Evolutionary conservation across 371 early-diverging fungal species (phyloP).

Genomic region (Mortierella sp.): DNA sequence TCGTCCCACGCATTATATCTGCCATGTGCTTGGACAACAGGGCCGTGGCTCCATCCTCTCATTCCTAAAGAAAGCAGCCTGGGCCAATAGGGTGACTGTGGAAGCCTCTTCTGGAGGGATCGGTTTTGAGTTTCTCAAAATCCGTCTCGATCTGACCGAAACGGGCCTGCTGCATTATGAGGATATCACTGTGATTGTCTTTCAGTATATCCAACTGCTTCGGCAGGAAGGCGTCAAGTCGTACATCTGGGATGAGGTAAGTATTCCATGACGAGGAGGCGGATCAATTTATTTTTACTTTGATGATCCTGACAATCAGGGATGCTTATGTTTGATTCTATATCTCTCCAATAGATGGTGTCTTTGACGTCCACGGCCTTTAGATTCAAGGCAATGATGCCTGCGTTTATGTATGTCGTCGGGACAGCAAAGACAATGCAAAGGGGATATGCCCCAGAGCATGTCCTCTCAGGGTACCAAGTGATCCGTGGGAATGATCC

Average conservation of each 20-base stretch:
- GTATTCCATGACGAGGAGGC: not conserved
- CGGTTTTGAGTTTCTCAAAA: constrained; percentile 81
- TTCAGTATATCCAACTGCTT: constrained; percentile 89
- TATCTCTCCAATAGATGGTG: constrained; percentile 46
- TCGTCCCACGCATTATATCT: constrained; percentile 74
- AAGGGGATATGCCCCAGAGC: constrained; percentile 68
- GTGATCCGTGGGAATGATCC: constrained; percentile 70
- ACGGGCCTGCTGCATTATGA: constrained; percentile 77
- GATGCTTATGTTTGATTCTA: not conserved
- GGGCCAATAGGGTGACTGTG: constrained; percentile 82
- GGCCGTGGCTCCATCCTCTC: constrained; percentile 90
- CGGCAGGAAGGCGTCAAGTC: constrained; percentile 73
- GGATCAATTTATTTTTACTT: not conserved
- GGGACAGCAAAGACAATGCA: constrained; percentile 65
- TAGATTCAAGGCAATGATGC: constrained; percentile 84
- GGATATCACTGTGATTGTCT: constrained; percentile 82
- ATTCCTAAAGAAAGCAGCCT: constrained; percentile 80
- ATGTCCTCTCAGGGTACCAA: constrained; percentile 74
- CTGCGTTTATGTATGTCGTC: constrained; percentile 64
- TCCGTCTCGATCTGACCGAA: constrained; percentile 82
- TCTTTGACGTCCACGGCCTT: constrained; percentile 76
- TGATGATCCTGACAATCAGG: not conserved
- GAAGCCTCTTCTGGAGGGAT: constrained; percentile 68
- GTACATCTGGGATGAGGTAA: constrained; percentile 80
- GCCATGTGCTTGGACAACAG: constrained; percentile 83